Percentiles rank a stretch among this genome's conserved stretches.
phyloP scores from a whole-genome alignment of 1,284 basidiomycete species.

The Cryptococcus maquisensis region DNA sequence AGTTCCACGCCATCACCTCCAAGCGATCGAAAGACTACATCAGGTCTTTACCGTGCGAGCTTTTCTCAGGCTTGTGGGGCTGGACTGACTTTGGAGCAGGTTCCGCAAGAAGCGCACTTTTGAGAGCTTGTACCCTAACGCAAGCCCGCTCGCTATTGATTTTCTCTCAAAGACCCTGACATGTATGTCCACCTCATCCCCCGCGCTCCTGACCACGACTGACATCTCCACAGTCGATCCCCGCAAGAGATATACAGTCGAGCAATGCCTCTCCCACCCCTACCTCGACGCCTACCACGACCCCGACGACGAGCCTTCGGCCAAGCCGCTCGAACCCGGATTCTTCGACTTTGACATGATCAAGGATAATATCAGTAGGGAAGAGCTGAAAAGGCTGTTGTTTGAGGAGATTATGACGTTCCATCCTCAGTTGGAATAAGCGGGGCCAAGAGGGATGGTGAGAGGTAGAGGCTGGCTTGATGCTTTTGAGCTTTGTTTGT shows the following conservation, averaged over 20 bases:
- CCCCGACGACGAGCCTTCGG: conserved; percentile 86
- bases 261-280: conserved; percentile 82
- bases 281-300: conserved; percentile 85
- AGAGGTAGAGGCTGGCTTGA: too few species aligned
- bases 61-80: background rate
- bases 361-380: conserved; percentile 88
- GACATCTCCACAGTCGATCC: conserved; percentile 65
- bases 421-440: background rate
- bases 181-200: conserved; percentile 41
- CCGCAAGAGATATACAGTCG: conserved; percentile 85
- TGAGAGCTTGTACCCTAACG: conserved; percentile 76
- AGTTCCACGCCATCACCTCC: conserved; percentile 85
- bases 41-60: conserved; percentile 63
- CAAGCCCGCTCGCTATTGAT: conserved; percentile 77
- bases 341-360: conserved; percentile 95
- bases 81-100: conserved; percentile 2
- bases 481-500: too few species aligned
- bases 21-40: conserved; percentile 84
- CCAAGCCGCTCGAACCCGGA: conserved; percentile 78
- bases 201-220: conserved; percentile 2
- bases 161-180: conserved; percentile 87
- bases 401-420: conserved; percentile 77
- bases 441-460: too few species aligned
- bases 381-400: conserved; percentile 61
- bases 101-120: conserved; percentile 81